A percentile compares a stretch with the other conserved stretches of the same genome.
These are phyloP conservation scores for Arthroderma sp. DNA, from an alignment of 2,329 filamentous ascomycete genomes.

Conservation along the genomic window DNA sequence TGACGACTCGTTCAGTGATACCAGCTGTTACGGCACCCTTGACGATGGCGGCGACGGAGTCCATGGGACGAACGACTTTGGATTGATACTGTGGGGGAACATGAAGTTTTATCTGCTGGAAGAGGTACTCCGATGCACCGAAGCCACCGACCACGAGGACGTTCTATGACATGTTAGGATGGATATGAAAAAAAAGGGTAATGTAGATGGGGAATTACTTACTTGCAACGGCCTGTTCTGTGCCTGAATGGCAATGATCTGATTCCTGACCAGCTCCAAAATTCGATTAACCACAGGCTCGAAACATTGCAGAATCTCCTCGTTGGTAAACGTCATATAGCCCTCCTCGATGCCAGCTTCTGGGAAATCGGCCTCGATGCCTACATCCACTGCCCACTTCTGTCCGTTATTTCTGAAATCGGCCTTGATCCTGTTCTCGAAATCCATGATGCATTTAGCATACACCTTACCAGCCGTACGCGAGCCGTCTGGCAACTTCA, in stretches of 20 bases:
- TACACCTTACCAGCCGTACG: constrained; percentile 97
- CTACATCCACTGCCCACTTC: constrained; percentile 98
- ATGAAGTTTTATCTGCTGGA: constrained; percentile 98
- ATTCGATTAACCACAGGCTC: constrained; percentile 97
- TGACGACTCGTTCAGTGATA: constrained; percentile 93
- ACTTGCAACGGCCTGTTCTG: constrained; percentile 84
- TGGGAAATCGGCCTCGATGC: constrained; percentile 95
- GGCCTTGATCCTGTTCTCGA: constrained; percentile 98
- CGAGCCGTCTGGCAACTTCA: constrained; percentile 95
- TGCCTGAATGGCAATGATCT: constrained; percentile 97
- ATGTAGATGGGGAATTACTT: too few relatives aligned
- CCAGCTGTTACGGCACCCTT: constrained; percentile 96
- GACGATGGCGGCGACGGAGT: constrained; percentile 95
- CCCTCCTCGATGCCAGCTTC: constrained; percentile 97
- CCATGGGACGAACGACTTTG: constrained; percentile 97
- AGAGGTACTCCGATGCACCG: constrained; percentile 94
- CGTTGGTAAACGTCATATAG: constrained; percentile 99
- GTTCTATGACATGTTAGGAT: constrained; percentile 44
- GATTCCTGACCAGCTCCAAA: constrained; percentile 87
- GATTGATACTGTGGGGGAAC: constrained; percentile 96
- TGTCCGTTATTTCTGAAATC: constrained; percentile 99
- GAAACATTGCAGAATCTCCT: constrained; percentile 97
- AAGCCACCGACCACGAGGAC: constrained; percentile 96
- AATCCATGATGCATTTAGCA: constrained; percentile 99
- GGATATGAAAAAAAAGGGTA: neutral